Evolutionary conservation across 2,329 filamentous ascomycete species (phyloP).

Genomic region (Sarocladium oryzae): DNA sequence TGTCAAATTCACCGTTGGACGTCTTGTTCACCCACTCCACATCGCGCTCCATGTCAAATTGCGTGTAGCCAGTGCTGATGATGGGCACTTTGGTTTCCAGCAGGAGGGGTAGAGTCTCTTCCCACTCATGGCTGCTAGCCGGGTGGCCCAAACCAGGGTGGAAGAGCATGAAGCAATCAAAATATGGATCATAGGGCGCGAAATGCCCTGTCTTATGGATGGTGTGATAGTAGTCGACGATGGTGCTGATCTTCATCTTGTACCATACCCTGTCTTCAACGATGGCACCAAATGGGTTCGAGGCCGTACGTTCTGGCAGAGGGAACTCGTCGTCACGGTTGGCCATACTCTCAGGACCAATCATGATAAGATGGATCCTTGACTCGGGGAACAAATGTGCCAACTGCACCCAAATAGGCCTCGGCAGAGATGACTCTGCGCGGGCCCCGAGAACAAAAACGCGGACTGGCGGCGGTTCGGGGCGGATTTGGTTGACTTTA

Average conservation of each 20-base stretch:
- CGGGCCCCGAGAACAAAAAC: conserved; percentile 91
- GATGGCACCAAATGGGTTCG: conserved; percentile 89
- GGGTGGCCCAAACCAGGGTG: conserved; percentile 95
- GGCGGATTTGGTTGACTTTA: conserved; percentile 70
- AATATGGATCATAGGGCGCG: conserved; percentile 93
- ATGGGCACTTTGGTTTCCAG: conserved; percentile 95
- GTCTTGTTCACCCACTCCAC: conserved; percentile 84
- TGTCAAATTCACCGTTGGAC: conserved; percentile 82
- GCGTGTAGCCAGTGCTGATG: conserved; percentile 91
- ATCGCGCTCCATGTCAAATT: conserved; percentile 89
- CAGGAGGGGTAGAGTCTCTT: conserved; percentile 79
- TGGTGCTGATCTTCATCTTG: conserved; percentile 93
- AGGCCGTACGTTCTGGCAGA: conserved; percentile 73
- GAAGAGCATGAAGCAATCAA: conserved; percentile 95
- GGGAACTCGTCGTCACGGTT: conserved; percentile 93
- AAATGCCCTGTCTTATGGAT: conserved; percentile 88
- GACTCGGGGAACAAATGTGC: conserved; percentile 91
- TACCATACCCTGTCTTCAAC: conserved; percentile 85
- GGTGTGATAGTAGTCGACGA: conserved; percentile 97
- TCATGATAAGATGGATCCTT: conserved; percentile 87
- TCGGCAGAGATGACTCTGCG: conserved; percentile 92
- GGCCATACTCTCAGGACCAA: conserved; percentile 91
- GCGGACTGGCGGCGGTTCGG: conserved; percentile 80
- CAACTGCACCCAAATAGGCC: conserved; percentile 89
- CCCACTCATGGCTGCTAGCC: conserved; percentile 89